Evolutionary conservation across 495 filamentous ascomycete genomes (phyloP).

Genomic region (Emericellopsis terricola): DNA sequence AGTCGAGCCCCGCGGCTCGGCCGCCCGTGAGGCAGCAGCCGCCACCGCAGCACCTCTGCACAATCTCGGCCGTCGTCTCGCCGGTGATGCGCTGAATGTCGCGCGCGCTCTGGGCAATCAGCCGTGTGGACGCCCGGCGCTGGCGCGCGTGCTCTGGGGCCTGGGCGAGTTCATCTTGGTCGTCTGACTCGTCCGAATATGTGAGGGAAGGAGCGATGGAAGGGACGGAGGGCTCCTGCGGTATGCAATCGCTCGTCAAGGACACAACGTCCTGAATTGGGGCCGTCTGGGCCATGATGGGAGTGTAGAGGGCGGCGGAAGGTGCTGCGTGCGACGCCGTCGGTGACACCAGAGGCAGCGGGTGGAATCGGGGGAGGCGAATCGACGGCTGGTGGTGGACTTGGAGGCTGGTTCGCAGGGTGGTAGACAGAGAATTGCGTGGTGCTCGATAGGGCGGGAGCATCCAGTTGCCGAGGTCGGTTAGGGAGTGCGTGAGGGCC

Average conservation of each 20-base stretch:
- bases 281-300: background rate
- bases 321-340: too few species aligned
- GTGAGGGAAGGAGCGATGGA: slow-evolving; percentile 18
- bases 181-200: slow-evolving; percentile 17
- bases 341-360: too few species aligned
- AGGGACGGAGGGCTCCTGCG: slow-evolving; percentile 7
- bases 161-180: slow-evolving; percentile 10
- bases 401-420: too few species aligned
- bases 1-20: slow-evolving; percentile 25
- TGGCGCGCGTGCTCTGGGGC: slow-evolving; percentile 6
- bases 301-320: background rate
- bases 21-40: slow-evolving; percentile 68
- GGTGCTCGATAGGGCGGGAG: too few species aligned
- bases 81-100: slow-evolving; percentile 57
- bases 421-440: too few species aligned
- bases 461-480: too few species aligned
- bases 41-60: slow-evolving; percentile 74
- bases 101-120: slow-evolving; percentile 56
- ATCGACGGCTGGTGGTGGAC: too few species aligned
- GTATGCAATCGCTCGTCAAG: slow-evolving; percentile 4
- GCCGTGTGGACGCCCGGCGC: slow-evolving; percentile 60
- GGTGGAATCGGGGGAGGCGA: too few species aligned
- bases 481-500: too few species aligned
- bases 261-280: slow-evolving; percentile 1
- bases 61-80: slow-evolving; percentile 39